Evolutionary conservation across 1,284 basidiomycete species (phyloP), one percentile per base, ranked within the genome.

Genomic region (Papiliotrema terrestris): DNA sequence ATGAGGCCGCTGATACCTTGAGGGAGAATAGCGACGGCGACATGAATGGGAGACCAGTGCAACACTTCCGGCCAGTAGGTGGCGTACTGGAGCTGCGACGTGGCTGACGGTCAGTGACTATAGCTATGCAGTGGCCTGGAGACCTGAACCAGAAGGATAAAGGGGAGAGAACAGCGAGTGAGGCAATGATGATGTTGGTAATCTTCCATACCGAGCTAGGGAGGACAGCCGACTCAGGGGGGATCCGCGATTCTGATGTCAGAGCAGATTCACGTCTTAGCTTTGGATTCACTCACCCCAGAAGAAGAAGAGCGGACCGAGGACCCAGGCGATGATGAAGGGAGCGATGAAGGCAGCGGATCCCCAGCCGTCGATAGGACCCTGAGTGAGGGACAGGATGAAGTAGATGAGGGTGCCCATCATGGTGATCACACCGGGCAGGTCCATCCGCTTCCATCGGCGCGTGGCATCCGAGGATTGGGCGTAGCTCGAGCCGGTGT

Each of bases 301-400:
- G 39, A 70, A 51, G 68, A 75, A 75, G 60, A 77, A 77, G 8
- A 22, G 58, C 42, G 66, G 51, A 26, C 54, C 66, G 41, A 70
- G 54, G 15, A 64, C 54, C 53, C 67, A 61, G n/a, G 66, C 55
- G 29, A 75, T 52, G 26, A 72, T 53, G 54, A 77, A 69, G 1
- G 75, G 73, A 6, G 71, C 72, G 47, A 76, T 72, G 59, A 76
- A 76, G 43, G 58, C 63, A 11, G 71, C 66, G 2, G 63, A 66
- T 22, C 52, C 54, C 72, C 73, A 76, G 0, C 73, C 73, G 51
- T 69, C 61, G 46, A 68, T 66, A 1, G 69, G 66, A 3, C 69
- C 72, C 52, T 73, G 68, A 9, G 74, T 76, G 37, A 76, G 59
- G 36, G 63, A 61, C 32, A 76, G 62, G 60, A 74, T 74, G 66